A percentile compares a stretch with the other conserved stretches of the same genome.
phyloP scores from a whole-genome alignment of 495 filamentous ascomycete genomes.

The Platismatia glauca region DNA sequence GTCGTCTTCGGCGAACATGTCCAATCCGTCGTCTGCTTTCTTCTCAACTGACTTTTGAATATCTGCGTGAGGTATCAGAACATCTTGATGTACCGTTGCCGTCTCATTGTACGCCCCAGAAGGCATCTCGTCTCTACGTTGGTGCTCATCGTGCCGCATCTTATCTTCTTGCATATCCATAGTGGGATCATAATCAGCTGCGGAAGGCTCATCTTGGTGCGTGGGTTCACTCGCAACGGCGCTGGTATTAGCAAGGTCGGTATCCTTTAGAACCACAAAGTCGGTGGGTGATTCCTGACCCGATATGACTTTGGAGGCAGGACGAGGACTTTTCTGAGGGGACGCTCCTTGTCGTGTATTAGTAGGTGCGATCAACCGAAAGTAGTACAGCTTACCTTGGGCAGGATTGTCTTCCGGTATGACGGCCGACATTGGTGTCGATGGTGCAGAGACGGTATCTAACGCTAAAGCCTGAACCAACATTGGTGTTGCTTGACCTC shows the following conservation, averaged over 20 bases:
- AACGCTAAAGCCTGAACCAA: constrained; percentile 68
- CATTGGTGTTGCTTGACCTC: constrained; percentile 61
- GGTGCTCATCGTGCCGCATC: constrained; percentile 56
- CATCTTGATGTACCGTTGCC: constrained; percentile 44
- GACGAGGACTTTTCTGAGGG: constrained; percentile 32
- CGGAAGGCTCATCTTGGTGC: constrained; percentile 74
- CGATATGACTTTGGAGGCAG: constrained; percentile 40
- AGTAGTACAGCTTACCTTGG: constrained; percentile 18
- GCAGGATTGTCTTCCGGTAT: constrained; percentile 14
- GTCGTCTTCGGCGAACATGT: constrained; percentile 94
- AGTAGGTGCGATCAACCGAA: not conserved
- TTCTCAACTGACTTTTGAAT: constrained; percentile 31
- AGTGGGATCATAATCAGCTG: constrained; percentile 92
- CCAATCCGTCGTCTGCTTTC: constrained; percentile 56
- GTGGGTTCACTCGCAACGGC: constrained; percentile 38
- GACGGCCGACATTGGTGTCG: constrained; percentile 36
- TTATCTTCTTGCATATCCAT: constrained; percentile 86
- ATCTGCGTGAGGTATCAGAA: constrained; percentile 41
- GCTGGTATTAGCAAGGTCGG: constrained; percentile 58
- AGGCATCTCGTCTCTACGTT: constrained; percentile 47
- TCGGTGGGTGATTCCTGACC: constrained; percentile 44
- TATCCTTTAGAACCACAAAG: constrained; percentile 47
- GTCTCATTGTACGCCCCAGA: constrained; percentile 55
- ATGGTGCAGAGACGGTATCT: constrained; percentile 46
- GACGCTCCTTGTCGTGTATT: constrained; percentile 17